Evolutionary conservation across 805 yeast genomes (phyloP).

Genomic region (Scheffersomyces lignosus): DNA sequence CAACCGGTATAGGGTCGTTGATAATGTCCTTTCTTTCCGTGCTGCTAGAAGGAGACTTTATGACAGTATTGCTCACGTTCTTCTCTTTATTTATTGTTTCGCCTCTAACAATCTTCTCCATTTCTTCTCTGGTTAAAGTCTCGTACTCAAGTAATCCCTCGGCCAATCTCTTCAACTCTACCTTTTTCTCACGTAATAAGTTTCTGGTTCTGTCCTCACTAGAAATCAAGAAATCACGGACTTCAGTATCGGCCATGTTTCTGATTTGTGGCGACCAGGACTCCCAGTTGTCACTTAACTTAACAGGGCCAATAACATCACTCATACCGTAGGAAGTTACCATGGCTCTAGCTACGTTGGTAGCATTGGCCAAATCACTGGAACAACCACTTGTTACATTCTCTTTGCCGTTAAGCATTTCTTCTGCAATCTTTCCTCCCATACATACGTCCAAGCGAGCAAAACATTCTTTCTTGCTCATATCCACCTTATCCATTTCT

Average conservation of each 20-base stretch:
- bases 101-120: conserved; percentile 82
- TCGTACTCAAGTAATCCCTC: conserved; percentile 94
- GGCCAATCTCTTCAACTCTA: conserved; percentile 84
- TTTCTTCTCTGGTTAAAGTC: conserved; percentile 88
- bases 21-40: conserved; percentile 18
- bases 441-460: conserved; percentile 95
- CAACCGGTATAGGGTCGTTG: conserved; percentile 17
- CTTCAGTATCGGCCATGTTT: conserved; percentile 91
- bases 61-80: conserved; percentile 70
- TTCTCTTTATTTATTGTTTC: conserved; percentile 69
- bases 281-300: conserved; percentile 87
- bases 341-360: conserved; percentile 93
- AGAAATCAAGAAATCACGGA: conserved; percentile 67
- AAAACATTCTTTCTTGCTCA: conserved; percentile 83
- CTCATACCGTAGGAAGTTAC: conserved; percentile 97
- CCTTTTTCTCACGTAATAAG: conserved; percentile 57
- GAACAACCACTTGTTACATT: conserved; percentile 96
- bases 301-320: conserved; percentile 88
- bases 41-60: conserved; percentile 17
- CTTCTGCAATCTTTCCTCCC: conserved; percentile 99
- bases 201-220: conserved; percentile 80
- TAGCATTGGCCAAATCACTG: conserved; percentile 86
- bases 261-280: conserved; percentile 89
- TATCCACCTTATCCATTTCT: conserved; percentile 96
- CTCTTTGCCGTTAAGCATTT: conserved; percentile 83